These are phyloP conservation scores for Bocquillonia castaneifolia DNA, from an alignment of 441 rosid genomes.

Conservation along the genomic window DNA sequence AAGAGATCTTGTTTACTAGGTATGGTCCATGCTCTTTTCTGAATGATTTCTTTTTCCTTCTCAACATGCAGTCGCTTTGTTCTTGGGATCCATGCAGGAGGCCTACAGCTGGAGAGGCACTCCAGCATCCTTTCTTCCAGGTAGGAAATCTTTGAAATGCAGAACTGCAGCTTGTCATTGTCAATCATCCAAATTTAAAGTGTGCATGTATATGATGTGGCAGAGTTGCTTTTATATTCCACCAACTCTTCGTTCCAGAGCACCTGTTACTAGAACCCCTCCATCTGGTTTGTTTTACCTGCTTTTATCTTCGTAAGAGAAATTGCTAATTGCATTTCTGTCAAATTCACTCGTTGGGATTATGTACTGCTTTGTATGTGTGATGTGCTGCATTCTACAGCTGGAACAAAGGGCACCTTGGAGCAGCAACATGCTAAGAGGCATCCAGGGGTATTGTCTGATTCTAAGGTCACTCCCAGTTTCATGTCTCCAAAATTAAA, in stretches of 20 bases:
- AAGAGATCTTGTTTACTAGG: not conserved
- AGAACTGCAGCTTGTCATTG: not conserved
- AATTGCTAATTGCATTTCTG: not conserved
- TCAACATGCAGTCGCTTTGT: constrained; percentile 55
- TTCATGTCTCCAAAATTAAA: constrained; percentile 42
- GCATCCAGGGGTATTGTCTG: constrained; percentile 39
- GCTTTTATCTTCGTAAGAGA: not conserved
- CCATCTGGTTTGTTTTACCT: constrained; percentile 52
- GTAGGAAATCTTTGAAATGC: constrained; percentile 27
- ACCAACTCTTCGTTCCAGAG: constrained; percentile 69
- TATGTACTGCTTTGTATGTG: not conserved
- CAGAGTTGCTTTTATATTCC: constrained; percentile 89
- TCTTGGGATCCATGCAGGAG: constrained; percentile 90
- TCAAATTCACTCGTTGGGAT: no score
- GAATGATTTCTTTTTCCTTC: not conserved
- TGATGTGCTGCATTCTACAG: constrained; percentile 27
- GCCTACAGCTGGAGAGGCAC: constrained; percentile 77
- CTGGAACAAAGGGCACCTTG: constrained; percentile 45
- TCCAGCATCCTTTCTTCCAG: constrained; percentile 94
- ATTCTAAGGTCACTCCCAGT: constrained; percentile 40
- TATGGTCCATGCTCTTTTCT: not conserved
- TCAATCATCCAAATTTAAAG: not conserved
- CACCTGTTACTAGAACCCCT: constrained; percentile 51
- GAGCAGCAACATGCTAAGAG: constrained; percentile 50
- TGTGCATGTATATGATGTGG: constrained; percentile 13